These are phyloP conservation scores for Cornus florida DNA, from an alignment of 148 eudicot genomes.

Conservation along the genomic window DNA sequence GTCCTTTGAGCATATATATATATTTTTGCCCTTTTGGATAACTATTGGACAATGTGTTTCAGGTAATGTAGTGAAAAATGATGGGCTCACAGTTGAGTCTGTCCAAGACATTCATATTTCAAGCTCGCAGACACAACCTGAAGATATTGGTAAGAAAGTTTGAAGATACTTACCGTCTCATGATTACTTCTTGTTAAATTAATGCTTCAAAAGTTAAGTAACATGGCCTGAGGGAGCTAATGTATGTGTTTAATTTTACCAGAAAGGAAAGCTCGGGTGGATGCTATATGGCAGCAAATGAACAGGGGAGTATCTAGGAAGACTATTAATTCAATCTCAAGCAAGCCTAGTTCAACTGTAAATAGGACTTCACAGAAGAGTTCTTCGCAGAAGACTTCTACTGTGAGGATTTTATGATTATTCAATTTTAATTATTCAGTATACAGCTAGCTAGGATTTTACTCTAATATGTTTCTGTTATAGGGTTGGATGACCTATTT, in stretches of 20 bases:
- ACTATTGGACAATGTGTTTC: constrained; percentile 5
- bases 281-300: constrained; percentile 92
- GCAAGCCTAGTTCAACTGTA: constrained; percentile 30
- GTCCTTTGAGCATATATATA: no score
- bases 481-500: constrained; percentile 82
- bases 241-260: constrained; percentile 22
- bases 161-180: not conserved
- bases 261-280: constrained; percentile 82
- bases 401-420: constrained; percentile 32
- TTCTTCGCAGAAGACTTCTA: constrained; percentile 33
- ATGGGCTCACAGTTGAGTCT: constrained; percentile 39
- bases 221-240: not conserved
- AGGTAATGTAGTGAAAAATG: constrained; percentile 38
- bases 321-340: constrained; percentile 55
- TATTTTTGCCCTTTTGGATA: constrained; percentile 34
- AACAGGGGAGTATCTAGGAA: constrained; percentile 76
- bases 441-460: not conserved
- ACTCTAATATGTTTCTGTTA: constrained; percentile 1
- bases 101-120: constrained; percentile 33
- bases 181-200: not conserved
- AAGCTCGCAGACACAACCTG: constrained; percentile 31
- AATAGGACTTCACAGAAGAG: constrained; percentile 37
- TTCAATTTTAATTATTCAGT: not conserved
- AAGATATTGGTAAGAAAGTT: constrained; percentile 42
- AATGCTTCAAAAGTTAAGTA: not conserved